Evolutionary conservation across 345 rosid genomes (phyloP), one percentile per base, ranked within the genome.

Genomic region (Salix caprea): DNA sequence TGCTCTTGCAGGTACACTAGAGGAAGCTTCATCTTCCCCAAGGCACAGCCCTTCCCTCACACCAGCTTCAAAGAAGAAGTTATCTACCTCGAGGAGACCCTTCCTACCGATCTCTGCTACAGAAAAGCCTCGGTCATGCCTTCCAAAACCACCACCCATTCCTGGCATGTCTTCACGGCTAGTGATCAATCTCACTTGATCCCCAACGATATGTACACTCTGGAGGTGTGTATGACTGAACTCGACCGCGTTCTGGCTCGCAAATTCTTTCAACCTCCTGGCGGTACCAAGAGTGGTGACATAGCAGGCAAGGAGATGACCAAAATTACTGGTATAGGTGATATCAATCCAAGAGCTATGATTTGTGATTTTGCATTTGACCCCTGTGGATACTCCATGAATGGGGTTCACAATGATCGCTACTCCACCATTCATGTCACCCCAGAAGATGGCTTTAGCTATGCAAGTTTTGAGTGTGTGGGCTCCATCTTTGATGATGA

Each of bases 301-400:
- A 58, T 86, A 0, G 88, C 92, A 0, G 97, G 97, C 1, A 91
- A 82, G 42, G 97, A 89, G 72, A 93, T 96, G 97, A 96, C 99
- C 1, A 83, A 85, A 56, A 76, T 88, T 54, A 93, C 97, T 18
- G 94, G 97, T 5, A 91, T 93, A 19, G 82, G 80, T 1, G 83
- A 74, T 30, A 91, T 93, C 61, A 96, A 89, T 71, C 93, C 92
- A 1, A 82, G 82, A 28, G 87, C 99, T 0, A 85, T 87, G 48
- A 78, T 96, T 2, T 91, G 99, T 50, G 99, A 96, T 58, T 96
- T 92, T 34, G 99, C 90, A 5, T 96, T 96, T 70, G 98, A 96
- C 67, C 99, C 99, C 0, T 96, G 99, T 61, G 99, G 99, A 1
- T 96, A 96, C 85, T 96, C 99, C 18, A 96, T 96, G 99, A 96